phyloP scores from a whole-genome alignment of 2,329 filamentous ascomycete species.

The Aspergillus quadricinctus region DNA sequence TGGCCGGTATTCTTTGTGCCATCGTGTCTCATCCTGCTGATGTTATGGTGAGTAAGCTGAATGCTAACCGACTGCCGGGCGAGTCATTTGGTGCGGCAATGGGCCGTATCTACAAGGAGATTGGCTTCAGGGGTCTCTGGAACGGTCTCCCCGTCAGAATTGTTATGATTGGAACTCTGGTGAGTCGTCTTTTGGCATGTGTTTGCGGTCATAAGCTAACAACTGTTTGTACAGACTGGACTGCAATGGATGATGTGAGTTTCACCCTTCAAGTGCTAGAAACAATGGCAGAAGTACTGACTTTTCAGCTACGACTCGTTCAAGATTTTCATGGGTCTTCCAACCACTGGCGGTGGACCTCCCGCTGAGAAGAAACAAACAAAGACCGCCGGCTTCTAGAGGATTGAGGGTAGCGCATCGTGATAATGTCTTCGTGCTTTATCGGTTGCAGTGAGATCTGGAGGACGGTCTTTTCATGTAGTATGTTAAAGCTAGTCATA shows the following conservation, averaged over 20 bases:
- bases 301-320: constrained; percentile 61
- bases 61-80: constrained; percentile 69
- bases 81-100: constrained; percentile 76
- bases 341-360: constrained; percentile 69
- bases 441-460: not conserved
- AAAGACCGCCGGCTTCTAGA: not conserved
- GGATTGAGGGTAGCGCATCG: not conserved
- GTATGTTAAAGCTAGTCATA: not conserved
- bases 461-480: not conserved
- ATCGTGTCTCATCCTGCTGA: constrained; percentile 75
- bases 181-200: constrained; percentile 18
- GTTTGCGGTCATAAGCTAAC: constrained; percentile 14
- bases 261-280: not conserved
- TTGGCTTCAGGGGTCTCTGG: constrained; percentile 85
- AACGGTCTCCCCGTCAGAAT: constrained; percentile 83
- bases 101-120: constrained; percentile 76
- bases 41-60: constrained; percentile 91
- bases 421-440: not conserved
- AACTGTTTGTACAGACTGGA: constrained; percentile 52
- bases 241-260: constrained; percentile 93
- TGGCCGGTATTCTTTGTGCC: constrained; percentile 84
- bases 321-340: constrained; percentile 85
- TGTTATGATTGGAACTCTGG: constrained; percentile 77
- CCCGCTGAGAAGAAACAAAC: constrained; percentile 47
- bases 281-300: constrained; percentile 16